Evolutionary conservation across 2,329 filamentous ascomycete species (phyloP).

Genomic region (Colletotrichum sp.): DNA sequence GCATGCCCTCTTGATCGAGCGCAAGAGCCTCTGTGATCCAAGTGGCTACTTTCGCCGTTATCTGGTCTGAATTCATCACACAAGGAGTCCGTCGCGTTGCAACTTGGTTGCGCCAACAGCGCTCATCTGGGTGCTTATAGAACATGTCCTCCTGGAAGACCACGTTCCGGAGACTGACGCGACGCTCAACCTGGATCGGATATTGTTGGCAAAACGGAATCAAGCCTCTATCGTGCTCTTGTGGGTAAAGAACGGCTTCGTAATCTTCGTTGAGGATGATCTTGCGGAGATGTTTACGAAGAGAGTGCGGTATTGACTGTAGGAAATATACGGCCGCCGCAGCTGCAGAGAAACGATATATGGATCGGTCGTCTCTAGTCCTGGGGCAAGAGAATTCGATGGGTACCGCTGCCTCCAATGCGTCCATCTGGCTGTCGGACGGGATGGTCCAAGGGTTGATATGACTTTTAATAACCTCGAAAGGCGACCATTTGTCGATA

Average conservation of each 20-base stretch:
- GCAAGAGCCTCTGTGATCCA: not conserved
- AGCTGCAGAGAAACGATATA: not conserved
- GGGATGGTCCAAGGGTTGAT: accelerated
- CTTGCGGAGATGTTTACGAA: accelerated
- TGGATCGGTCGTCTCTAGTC: not conserved
- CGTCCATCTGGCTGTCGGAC: not conserved
- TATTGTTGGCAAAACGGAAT: not conserved
- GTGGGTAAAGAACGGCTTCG: not conserved
- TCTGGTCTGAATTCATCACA: not conserved
- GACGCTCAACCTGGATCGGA: not conserved
- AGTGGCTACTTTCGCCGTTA: not conserved
- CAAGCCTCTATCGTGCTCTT: not conserved
- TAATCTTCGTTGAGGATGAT: not conserved
- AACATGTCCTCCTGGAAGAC: not conserved
- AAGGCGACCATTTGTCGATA: accelerated
- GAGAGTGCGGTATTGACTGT: not conserved
- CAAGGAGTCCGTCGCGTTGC: accelerated
- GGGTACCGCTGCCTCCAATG: not conserved
- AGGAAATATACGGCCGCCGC: not conserved
- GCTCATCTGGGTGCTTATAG: not conserved
- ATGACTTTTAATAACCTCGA: accelerated
- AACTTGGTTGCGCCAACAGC: not conserved
- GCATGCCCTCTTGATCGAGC: not conserved
- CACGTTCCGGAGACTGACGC: not conserved
- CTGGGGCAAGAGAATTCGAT: not conserved